Percentiles rank a stretch among this genome's conserved stretches.
Evolutionary conservation across 345 rosid genomes (phyloP).

Genomic region (Clausena lansium): DNA sequence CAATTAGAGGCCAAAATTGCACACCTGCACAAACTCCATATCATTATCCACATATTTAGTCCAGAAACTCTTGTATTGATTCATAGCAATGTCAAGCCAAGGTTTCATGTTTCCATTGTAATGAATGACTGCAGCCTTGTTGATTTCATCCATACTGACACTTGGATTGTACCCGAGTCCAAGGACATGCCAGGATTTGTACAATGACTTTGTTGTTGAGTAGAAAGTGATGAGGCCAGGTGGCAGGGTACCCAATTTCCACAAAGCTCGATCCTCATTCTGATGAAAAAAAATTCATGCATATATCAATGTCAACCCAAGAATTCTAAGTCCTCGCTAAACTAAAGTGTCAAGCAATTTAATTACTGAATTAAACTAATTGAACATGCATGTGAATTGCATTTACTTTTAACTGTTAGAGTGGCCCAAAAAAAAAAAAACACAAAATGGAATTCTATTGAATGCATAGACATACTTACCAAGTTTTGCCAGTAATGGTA

Average conservation of each 20-base stretch:
- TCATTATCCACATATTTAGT: slow-evolving; percentile 80
- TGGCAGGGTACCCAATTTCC: slow-evolving; percentile 72
- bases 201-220: slow-evolving; percentile 77
- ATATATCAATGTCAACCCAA: slow-evolving; percentile 3
- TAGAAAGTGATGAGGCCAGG: slow-evolving; percentile 89
- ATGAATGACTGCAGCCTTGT: slow-evolving; percentile 84
- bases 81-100: slow-evolving; percentile 92
- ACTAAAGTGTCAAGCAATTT: not conserved
- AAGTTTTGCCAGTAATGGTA: slow-evolving; percentile 42
- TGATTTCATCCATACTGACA: slow-evolving; percentile 79
- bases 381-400: not conserved
- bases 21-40: slow-evolving; percentile 72
- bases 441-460: not conserved
- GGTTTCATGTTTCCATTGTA: slow-evolving; percentile 98
- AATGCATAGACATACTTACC: slow-evolving; percentile 20
- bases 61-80: slow-evolving; percentile 88
- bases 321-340: not conserved
- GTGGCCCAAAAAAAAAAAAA: not conserved
- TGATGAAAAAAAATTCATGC: slow-evolving; percentile 14
- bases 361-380: not conserved
- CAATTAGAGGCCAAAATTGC: slow-evolving; percentile 81
- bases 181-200: slow-evolving; percentile 89
- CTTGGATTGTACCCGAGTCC: slow-evolving; percentile 94
- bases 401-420: not conserved
- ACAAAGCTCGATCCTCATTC: slow-evolving; percentile 73